Conservation (phyloP, 495 filamentous ascomycete species). For the Tetracladium marchalianum region DNA sequence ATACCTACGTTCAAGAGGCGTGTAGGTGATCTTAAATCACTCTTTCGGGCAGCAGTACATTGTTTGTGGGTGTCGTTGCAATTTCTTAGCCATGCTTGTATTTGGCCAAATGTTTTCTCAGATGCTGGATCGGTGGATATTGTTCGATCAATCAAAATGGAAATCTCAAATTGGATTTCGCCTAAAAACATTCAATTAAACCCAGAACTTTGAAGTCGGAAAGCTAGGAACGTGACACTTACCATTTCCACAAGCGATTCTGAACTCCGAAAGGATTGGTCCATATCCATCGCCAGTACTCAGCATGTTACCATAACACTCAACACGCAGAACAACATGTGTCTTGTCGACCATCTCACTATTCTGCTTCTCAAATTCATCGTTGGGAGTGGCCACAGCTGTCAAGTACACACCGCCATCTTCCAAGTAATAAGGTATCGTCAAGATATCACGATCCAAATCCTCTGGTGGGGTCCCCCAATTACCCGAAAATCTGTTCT, state of each 20-base stretch:
- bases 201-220: too few species aligned
- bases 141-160: too few species aligned
- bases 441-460: neutral
- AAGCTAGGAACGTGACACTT: neutral
- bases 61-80: too few species aligned
- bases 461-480: neutral
- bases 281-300: neutral
- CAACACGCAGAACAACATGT: neutral
- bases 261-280: neutral
- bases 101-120: too few species aligned
- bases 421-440: neutral
- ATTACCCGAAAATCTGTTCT: neutral
- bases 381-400: too few species aligned
- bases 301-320: neutral
- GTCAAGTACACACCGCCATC: neutral
- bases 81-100: too few species aligned
- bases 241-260: neutral
- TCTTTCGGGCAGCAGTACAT: too few species aligned
- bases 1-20: too few species aligned
- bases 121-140: too few species aligned
- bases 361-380: neutral
- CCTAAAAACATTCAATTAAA: too few species aligned
- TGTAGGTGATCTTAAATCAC: too few species aligned
- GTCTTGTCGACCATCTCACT: neutral
- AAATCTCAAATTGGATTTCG: too few species aligned